Percentiles rank a stretch among this genome's conserved stretches.
Evolutionary conservation across 257 asterid species (phyloP).

Genomic region (Lantana camara): DNA sequence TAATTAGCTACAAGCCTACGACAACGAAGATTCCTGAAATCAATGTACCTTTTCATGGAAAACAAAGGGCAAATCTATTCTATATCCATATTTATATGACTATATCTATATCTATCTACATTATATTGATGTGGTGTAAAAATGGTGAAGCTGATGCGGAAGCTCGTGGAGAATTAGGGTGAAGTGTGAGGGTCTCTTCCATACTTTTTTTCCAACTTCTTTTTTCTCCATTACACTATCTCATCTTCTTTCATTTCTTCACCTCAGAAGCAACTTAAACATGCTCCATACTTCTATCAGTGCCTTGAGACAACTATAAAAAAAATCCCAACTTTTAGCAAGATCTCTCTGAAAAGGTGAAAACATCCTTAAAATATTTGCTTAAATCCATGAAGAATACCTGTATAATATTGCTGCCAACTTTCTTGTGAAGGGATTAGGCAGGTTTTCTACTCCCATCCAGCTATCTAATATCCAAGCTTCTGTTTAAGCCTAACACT

Average conservation of each 20-base stretch:
- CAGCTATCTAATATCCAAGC: conserved; percentile 51
- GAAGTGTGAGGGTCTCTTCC: conserved; percentile 45
- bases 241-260: conserved; percentile 51
- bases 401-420: conserved; percentile 20
- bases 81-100: too few species aligned
- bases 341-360: conserved; percentile 29
- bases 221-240: conserved; percentile 33
- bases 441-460: conserved; percentile 24
- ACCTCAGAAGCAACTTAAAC: conserved; percentile 39
- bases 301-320: conserved; percentile 33
- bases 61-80: too few species aligned
- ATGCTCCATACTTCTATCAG: conserved; percentile 49
- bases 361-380: conserved; percentile 25
- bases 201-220: conserved; percentile 24
- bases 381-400: conserved; percentile 21
- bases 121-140: too few species aligned
- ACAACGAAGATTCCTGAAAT: too few species aligned
- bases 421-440: conserved; percentile 33
- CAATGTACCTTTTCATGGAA: too few species aligned
- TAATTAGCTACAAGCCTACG: too few species aligned
- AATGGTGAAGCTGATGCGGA: too few species aligned
- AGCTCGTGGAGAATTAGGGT: too few species aligned
- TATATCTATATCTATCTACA: too few species aligned
- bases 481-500: conserved; percentile 5
- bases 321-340: conserved; percentile 36